Base-by-base conservation (phyloP, 2,329 filamentous ascomycete genomes). In the Penicillium sp. region DNA sequence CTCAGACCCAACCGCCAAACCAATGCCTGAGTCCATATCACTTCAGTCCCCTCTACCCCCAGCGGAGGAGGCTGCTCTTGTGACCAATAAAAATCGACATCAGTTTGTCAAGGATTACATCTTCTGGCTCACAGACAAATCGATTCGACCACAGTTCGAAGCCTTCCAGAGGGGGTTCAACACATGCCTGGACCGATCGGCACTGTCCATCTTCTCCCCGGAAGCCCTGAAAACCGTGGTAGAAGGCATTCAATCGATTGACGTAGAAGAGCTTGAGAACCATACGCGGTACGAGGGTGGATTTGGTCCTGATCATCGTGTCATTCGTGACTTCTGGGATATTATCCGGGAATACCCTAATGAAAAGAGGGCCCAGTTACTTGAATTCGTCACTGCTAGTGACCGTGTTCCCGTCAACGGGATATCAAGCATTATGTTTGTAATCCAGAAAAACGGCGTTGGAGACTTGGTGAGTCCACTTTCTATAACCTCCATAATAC, bases 341-440 rank as follows among this genome's bases (percentile, higher is more conserved):
- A 82, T 97, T 8, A 88, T 96, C 70, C 35, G 94, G 84, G 67
- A 80, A 16, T 79, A 75, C 52, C 63, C 74, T 10, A 80, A 87
- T 16, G 79, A 82, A 42, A 88, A 92, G 79, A 88, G 88, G 72
- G 83, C 86, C 50, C 85, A 84, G 65, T 76, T 99, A 34, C 80
- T 99, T 32, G 91, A 97, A 70, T 99, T 99, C 67, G 92, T 99
- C 31, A 99, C 94, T 15, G 93, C 93, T 0, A 93, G 87, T 64
- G 92, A 97, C 68, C 83, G 94, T 2, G 84, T 97, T 2, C 94
- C 94, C 0, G 89, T 96, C 0, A 91, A 90, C 21, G 94, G 94
- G 3, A 85, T 92, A 67, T 82, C 84, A 59, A 91, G 89, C 64
- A 77, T 97, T 45, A 86, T 89, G 66, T 97, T 97, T 72, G 84